A percentile compares a stretch with the other conserved stretches of the same genome.
Conservation (phyloP, 2,329 filamentous ascomycete species). For the Ploettnerulaceae sp. region DNA sequence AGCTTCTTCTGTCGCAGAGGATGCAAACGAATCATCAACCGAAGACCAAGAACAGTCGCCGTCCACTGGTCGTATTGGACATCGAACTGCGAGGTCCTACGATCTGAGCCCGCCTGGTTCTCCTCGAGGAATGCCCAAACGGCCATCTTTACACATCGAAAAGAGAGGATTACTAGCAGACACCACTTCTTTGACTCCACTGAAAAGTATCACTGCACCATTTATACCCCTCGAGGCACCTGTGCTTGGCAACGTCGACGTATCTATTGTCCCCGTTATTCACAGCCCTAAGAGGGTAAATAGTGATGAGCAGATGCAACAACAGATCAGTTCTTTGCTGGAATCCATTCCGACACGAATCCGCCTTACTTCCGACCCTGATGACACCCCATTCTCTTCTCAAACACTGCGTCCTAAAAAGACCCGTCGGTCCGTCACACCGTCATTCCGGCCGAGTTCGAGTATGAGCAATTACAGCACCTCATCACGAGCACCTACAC, state of each 20-base stretch:
- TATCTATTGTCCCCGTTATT: constrained; percentile 18
- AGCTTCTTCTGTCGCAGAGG: constrained; percentile 12
- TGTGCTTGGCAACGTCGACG: constrained; percentile 24
- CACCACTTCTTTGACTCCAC: constrained; percentile 8
- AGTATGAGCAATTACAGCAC: constrained; percentile 31
- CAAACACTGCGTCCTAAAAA: constrained; percentile 31
- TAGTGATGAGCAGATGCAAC: constrained; percentile 64
- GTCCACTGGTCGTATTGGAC: constrained; percentile 20
- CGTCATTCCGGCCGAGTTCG: constrained; percentile 29
- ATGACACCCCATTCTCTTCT: constrained; percentile 31
- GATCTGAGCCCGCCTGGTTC: constrained; percentile 26
- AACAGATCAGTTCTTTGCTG: constrained; percentile 75
- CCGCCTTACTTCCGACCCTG: constrained; percentile 57
- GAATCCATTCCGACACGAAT: constrained; percentile 76
- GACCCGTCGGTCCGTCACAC: constrained; percentile 33
- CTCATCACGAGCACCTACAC: constrained; percentile 49
- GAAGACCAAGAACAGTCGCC: constrained; percentile 22
- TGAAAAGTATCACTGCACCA: constrained; percentile 5
- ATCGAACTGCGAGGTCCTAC: constrained; percentile 13
- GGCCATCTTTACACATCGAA: not conserved
- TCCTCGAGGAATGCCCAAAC: constrained; percentile 8
- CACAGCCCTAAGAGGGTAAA: constrained; percentile 24
- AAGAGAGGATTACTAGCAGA: constrained; percentile 9
- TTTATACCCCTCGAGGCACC: constrained; percentile 24
- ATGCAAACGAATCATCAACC: constrained; percentile 1